Conservation (phyloP, 1,284 basidiomycete genomes). For the Malassezia dermatis region DNA sequence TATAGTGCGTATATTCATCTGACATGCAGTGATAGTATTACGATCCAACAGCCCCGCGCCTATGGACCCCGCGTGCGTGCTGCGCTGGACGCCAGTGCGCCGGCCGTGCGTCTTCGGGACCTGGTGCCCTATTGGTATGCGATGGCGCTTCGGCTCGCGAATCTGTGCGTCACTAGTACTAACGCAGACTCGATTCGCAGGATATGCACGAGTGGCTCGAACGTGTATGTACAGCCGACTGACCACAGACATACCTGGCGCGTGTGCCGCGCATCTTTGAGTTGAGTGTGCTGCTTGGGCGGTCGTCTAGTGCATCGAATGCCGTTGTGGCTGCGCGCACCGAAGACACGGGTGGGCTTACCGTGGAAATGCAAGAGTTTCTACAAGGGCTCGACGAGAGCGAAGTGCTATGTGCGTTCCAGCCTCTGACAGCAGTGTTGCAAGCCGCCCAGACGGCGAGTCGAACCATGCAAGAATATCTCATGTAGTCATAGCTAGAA, state of each 20-base stretch:
- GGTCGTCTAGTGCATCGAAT: not conserved
- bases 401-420: slow-evolving; percentile 5
- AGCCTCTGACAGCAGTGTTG: slow-evolving; percentile 4
- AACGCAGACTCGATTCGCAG: slow-evolving; percentile 29
- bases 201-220: slow-evolving; percentile 27
- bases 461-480: slow-evolving; percentile 15
- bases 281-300: slow-evolving; percentile 21
- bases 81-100: slow-evolving; percentile 37
- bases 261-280: slow-evolving; percentile 34
- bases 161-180: slow-evolving; percentile 21
- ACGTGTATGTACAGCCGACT: slow-evolving; percentile 13
- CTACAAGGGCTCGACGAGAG: slow-evolving; percentile 16
- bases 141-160: slow-evolving; percentile 33
- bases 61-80: slow-evolving; percentile 32
- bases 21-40: slow-evolving; percentile 28
- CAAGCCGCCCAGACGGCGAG: slow-evolving; percentile 3
- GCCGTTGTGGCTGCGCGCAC: not conserved
- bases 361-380: slow-evolving; percentile 15
- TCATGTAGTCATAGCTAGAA: slow-evolving; percentile 7
- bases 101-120: slow-evolving; percentile 32
- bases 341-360: not conserved
- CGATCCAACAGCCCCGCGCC: slow-evolving; percentile 36
- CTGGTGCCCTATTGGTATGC: slow-evolving; percentile 43
- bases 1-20: slow-evolving; percentile 25
- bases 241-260: slow-evolving; percentile 29